Evolutionary conservation across 2,329 filamentous ascomycete genomes (phyloP).

Genomic region (Alternaria sp.): DNA sequence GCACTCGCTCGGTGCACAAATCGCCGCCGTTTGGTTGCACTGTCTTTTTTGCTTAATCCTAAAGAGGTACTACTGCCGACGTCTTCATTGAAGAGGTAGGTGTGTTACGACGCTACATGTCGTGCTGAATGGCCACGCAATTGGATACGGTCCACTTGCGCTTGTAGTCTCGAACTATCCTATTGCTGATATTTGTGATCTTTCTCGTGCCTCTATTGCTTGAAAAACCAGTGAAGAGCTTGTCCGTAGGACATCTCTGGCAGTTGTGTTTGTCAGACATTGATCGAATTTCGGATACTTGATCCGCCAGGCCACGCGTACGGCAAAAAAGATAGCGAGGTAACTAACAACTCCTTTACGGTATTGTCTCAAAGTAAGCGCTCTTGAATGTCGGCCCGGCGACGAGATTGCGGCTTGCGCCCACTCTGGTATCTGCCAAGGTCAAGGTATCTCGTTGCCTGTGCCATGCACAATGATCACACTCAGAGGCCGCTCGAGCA

Average conservation of each 20-base stretch:
- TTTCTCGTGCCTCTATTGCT: not conserved
- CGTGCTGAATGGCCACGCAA: not conserved
- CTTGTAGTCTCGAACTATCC: not conserved
- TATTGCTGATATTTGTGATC: not conserved
- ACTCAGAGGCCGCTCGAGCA: not conserved
- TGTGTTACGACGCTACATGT: slow-evolving; percentile 5
- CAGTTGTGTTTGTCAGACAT: not conserved
- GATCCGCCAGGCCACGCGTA: not conserved
- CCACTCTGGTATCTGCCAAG: not conserved
- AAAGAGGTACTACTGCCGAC: not conserved
- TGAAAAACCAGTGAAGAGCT: not conserved
- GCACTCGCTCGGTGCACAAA: not conserved
- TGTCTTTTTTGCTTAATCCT: not conserved
- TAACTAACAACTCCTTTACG: not conserved
- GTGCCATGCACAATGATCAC: not conserved
- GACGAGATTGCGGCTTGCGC: not conserved
- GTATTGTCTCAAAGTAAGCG: not conserved
- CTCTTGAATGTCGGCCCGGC: not conserved
- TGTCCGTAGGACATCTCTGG: not conserved
- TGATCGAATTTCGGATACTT: not conserved
- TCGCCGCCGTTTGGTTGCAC: not conserved
- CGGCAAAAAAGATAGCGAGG: not conserved
- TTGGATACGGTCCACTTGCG: not conserved
- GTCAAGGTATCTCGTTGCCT: not conserved
- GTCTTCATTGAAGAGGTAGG: not conserved